Base-by-base conservation (phyloP, 1,139 yeast genomes). In the Pichia sp. region DNA sequence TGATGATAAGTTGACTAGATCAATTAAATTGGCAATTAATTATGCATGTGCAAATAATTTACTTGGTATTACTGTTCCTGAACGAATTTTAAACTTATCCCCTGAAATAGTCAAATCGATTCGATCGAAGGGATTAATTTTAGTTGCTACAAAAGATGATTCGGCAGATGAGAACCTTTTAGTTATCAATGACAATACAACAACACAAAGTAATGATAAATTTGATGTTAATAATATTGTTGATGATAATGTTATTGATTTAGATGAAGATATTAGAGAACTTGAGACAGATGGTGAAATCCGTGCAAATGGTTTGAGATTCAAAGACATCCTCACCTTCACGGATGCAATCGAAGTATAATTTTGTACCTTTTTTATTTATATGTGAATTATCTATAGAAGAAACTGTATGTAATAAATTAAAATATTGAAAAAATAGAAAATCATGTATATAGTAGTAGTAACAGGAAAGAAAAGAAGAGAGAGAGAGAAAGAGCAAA, bases 21-120 rank as follows among this genome's bases (percentile, higher is more conserved):
- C 81, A 3, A 67, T 83, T 39, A 79, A 78, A 54, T 80, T 81
- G 49, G 86, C 85, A 3, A 72, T 83, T 0, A 76, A 76, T 51
- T 90, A 88, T 64, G 90, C 97, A 1, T 76, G 83, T 7, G 75
- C 76, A 52, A 92, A 92, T 63, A 92, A 92, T 62, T 72, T 92
- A 51, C 73, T 92, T 54, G 98, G 98, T 27, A 66, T 92, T 27
- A 81, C 88, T 28, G 79, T 88, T 27, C 88, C 95, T 0, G 76
- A 80, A 32, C 82, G 83, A 52, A 64, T 90, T 52, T 69, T 92
- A 50, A 71, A 75, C 39, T 70, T 89, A 41, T 92, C 87, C 31
- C 95, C 95, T 0, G 81, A 84, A 50, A 68, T 90, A 41, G 78
- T 84, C 5, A 86, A 86, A 31, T 76, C 86, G 31, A 85, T 90